Conservation (phyloP, 305 asterid genomes). For the Lippia alba region DNA sequence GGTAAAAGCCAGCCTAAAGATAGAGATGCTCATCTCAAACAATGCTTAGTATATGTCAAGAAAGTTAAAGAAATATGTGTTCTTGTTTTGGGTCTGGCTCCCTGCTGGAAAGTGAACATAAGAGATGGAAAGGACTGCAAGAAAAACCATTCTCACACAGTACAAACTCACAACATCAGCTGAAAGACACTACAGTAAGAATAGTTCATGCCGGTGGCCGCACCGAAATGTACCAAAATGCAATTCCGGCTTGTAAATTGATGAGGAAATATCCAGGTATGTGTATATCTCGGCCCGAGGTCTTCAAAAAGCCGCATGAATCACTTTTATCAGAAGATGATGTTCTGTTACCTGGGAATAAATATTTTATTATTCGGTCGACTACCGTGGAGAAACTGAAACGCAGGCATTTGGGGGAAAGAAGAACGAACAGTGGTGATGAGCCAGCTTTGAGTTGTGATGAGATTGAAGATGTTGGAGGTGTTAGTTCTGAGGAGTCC, state of each 20-base stretch:
- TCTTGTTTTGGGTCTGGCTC: constrained; percentile 44
- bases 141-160: constrained; percentile 39
- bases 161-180: constrained; percentile 40
- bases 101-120: constrained; percentile 28
- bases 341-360: constrained; percentile 61
- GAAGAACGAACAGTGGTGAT: constrained; percentile 25
- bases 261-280: constrained; percentile 67
- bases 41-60: constrained; percentile 26
- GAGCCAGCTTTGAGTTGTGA: constrained; percentile 38
- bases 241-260: constrained; percentile 58
- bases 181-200: constrained; percentile 54
- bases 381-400: constrained; percentile 61
- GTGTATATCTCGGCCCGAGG: constrained; percentile 58
- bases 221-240: constrained; percentile 55
- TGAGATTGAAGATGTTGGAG: constrained; percentile 45
- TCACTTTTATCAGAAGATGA: constrained; percentile 58
- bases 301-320: constrained; percentile 62
- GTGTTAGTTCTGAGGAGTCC: constrained; percentile 46
- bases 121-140: constrained; percentile 28
- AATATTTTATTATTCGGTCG: constrained; percentile 57
- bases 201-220: constrained; percentile 75
- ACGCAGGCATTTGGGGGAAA: constrained; percentile 42
- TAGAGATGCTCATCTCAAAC: constrained; percentile 3
- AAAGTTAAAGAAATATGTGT: constrained; percentile 54
- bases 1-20: constrained; percentile 19